Percentiles rank a stretch among this genome's conserved stretches.
Conservation (phyloP, 495 filamentous ascomycete species). For the Penicillium odoratum region DNA sequence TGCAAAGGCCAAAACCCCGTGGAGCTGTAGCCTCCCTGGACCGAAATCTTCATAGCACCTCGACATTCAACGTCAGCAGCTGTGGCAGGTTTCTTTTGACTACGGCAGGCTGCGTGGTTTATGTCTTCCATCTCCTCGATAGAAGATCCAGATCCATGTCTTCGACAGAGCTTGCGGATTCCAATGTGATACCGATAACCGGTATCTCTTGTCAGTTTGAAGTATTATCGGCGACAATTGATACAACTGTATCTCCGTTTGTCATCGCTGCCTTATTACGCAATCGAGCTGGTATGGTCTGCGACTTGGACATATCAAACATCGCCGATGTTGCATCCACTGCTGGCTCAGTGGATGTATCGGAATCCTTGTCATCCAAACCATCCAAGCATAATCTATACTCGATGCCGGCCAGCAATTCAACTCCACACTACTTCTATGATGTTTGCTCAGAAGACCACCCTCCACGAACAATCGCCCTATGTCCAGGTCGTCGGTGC, state of each 20-base stretch:
- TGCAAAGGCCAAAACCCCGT: slow-evolving; percentile 12
- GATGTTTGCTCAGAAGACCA: slow-evolving; percentile 66
- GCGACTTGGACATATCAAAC: slow-evolving; percentile 44
- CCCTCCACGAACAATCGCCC: slow-evolving; percentile 64
- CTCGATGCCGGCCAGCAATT: slow-evolving; percentile 24
- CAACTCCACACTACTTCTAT: slow-evolving; percentile 44
- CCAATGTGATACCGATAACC: slow-evolving; percentile 45
- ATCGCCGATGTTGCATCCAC: background rate
- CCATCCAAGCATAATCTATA: slow-evolving; percentile 4
- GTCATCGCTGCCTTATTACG: slow-evolving; percentile 62
- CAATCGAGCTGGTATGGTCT: slow-evolving; percentile 63
- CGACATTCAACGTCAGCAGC: slow-evolving; percentile 55
- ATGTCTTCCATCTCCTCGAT: slow-evolving; percentile 56
- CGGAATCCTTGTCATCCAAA: slow-evolving; percentile 4
- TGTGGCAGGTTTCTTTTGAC: slow-evolving; percentile 63
- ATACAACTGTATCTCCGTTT: slow-evolving; percentile 56
- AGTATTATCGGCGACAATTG: slow-evolving; percentile 64
- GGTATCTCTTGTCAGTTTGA: slow-evolving; percentile 59
- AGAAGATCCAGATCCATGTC: slow-evolving; percentile 18
- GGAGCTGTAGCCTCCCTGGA: background rate
- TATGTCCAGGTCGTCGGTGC: slow-evolving; percentile 67
- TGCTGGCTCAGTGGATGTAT: slow-evolving; percentile 9
- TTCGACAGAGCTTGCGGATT: slow-evolving; percentile 17
- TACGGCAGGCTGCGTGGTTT: slow-evolving; percentile 57
- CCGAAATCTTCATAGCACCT: background rate